Percentiles rank a stretch among this genome's conserved stretches.
Conservation (phyloP, 108 stramenopile species). For the Halocafeteria seosinensis region DNA sequence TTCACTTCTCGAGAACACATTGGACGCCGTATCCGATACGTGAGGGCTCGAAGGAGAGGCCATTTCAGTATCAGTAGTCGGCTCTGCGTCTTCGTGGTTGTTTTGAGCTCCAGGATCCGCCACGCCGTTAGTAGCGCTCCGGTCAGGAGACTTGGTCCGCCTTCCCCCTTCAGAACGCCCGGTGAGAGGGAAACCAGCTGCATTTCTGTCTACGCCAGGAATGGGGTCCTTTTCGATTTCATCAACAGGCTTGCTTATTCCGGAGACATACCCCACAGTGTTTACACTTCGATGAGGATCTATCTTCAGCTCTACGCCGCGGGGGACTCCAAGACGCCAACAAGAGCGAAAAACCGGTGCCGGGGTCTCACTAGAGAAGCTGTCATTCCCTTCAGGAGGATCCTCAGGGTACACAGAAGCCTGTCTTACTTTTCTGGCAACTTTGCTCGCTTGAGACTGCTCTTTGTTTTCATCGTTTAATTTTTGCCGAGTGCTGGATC, state of each 20-base stretch:
- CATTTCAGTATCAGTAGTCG: not conserved
- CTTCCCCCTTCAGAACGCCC: not conserved
- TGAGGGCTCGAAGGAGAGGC: not conserved
- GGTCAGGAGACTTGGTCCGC: not conserved
- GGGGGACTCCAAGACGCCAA: not conserved
- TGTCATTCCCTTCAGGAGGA: not conserved
- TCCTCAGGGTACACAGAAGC: not conserved
- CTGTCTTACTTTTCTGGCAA: not conserved
- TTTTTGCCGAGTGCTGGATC: not conserved
- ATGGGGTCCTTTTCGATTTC: not conserved
- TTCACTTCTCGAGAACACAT: not conserved
- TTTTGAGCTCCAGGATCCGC: not conserved
- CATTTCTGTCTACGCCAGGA: not conserved
- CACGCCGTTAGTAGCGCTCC: not conserved
- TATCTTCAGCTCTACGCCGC: not conserved
- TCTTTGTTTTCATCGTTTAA: not conserved
- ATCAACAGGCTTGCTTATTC: not conserved
- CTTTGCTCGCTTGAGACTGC: not conserved
- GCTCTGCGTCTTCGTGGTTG: not conserved
- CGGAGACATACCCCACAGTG: not conserved
- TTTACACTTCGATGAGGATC: not conserved
- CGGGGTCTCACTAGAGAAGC: not conserved
- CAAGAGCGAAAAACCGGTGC: not conserved
- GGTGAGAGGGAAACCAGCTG: not conserved
- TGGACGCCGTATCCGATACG: not conserved